Base-by-base conservation (phyloP, 176 grass and related monocot species). In the Raddia distichophylla region DNA sequence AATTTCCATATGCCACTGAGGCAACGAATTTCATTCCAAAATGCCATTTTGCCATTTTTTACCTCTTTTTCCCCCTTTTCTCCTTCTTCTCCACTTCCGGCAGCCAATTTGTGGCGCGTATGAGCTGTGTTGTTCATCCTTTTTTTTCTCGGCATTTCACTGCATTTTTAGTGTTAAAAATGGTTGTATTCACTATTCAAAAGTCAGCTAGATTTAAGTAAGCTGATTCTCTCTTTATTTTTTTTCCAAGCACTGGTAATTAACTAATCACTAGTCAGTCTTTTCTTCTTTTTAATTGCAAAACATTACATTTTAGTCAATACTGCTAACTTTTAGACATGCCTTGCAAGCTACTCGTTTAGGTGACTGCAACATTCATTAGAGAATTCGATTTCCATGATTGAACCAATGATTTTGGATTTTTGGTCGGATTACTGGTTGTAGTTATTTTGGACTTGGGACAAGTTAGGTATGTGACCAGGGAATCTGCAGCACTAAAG, bases 271-370 rank as follows among this genome's bases (percentile, higher is more conserved):
- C 47, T 64, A 76, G 56, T 70, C 8, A 51, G 56, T 40, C 74
- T 43, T 49, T 48, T 61, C 9, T 57, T 83, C 78, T 47, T 58
- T 65, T 22, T 10, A 0, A 20, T 20, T 19, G 35, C 19, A 45
- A 13, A 45, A 13, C 69, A 51, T 44, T 35, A 1, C 17, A 64
- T 5, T 64, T 64, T 47, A 52, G 63, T 34, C 67, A 65, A 73
- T 65, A 58, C 34, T 4, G 40, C 18, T 55, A 69, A 52, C 62
- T 70, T 88, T 40, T 17, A 45, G 11, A 11, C 59, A 33, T 67
- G 45, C 64, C 64, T 46, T 63, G 51, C 43, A 80, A 84, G 69
- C 45, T 84, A 53, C 75, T 74, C 16, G 3, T n/a, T 74, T 7
- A 34, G 14, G 44, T 51, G 10, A 22, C 20, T 47, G 11, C 56